Evolutionary conservation across 2,329 filamentous ascomycete genomes (phyloP).

Genomic region (Torrubiella hemipterigena): DNA sequence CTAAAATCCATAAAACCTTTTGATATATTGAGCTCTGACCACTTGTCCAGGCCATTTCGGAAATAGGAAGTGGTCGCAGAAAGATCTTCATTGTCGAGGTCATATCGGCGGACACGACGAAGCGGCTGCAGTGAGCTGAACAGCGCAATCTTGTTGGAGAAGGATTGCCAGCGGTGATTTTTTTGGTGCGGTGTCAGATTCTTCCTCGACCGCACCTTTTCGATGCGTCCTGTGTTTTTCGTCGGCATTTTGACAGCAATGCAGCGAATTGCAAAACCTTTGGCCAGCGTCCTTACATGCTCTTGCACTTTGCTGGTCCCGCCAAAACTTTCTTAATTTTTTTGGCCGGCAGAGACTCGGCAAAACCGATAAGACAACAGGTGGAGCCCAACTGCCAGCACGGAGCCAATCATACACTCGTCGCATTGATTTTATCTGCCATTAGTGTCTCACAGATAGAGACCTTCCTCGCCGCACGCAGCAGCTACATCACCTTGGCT

Average conservation of each 20-base stretch:
- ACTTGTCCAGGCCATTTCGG: constrained; percentile 69
- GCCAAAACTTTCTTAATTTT: constrained; percentile 12
- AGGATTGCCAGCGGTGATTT: constrained; percentile 83
- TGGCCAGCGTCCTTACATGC: too few relatives aligned
- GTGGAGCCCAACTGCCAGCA: constrained; percentile 4
- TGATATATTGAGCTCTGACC: constrained; percentile 84
- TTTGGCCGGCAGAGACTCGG: constrained; percentile 20
- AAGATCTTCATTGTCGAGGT: constrained; percentile 68
- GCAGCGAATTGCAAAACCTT: constrained; percentile 17
- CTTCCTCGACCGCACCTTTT: constrained; percentile 59
- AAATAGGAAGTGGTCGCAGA: constrained; percentile 78
- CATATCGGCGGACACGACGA: constrained; percentile 74
- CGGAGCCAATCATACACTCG: constrained; percentile 16
- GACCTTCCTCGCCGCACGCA: too few relatives aligned
- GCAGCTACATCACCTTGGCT: too few relatives aligned
- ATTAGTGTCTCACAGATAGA: too few relatives aligned
- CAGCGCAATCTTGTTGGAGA: constrained; percentile 79
- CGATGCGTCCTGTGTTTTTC: constrained; percentile 53
- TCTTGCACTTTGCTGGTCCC: too few relatives aligned
- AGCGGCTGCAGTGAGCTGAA: constrained; percentile 85
- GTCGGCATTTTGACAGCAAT: constrained; percentile 41
- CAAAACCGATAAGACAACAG: constrained; percentile 20
- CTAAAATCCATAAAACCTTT: constrained; percentile 68
- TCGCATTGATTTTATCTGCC: constrained; percentile 16
- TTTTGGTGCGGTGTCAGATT: constrained; percentile 63